Evolutionary conservation across 768 basidiomycete genomes (phyloP), one percentile per base, ranked within the genome.

Genomic region (Mycena venus): DNA sequence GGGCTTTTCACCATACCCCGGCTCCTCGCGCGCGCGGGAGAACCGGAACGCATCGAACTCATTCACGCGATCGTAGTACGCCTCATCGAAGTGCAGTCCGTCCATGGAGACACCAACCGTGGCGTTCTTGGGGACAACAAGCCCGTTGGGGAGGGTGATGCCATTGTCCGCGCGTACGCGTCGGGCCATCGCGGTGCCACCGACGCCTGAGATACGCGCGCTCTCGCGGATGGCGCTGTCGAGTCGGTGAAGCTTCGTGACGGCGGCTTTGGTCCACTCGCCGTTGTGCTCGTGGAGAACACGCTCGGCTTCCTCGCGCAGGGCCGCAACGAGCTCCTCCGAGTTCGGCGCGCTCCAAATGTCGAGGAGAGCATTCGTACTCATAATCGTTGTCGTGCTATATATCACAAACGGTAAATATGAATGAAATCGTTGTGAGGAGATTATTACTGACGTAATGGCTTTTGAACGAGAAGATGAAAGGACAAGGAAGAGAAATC

Each of bases 151-250:
- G 11, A 76, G 72, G 3, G 44, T 60, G 27, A 74, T 56, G 8
- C 68, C 75, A 42, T 40, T 36, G 1, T 49, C 63, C 3, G 62
- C 29, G 11, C 71, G 58, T 3, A 73, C 62, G 17, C 71, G 66
- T 17, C 72, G 61, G 14, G 68, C 75, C 62, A 74, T 70, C 6
- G 55, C 64, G 25, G 72, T 40, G 27, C 75, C 75, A 19, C 72
- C 72, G 21, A 76, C 62, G 27, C 68, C 60, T 1, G 72, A 74
- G 27, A 77, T 32, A 21, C 73, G 68, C n/a, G 64, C 42, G 49
- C 67, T 69, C 49, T 76, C 75, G 10, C 75, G 72, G 49, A 76
- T 71, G 11, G 75, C 75, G 63, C 75, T 76, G 58, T 76, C 75
- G 23, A 76, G 63, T 8, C 72, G 67, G 42, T 61, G 31, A 9